These are phyloP conservation scores for Aureobasidium sp. DNA, from an alignment of 2,329 filamentous ascomycete genomes.

Conservation along the genomic window DNA sequence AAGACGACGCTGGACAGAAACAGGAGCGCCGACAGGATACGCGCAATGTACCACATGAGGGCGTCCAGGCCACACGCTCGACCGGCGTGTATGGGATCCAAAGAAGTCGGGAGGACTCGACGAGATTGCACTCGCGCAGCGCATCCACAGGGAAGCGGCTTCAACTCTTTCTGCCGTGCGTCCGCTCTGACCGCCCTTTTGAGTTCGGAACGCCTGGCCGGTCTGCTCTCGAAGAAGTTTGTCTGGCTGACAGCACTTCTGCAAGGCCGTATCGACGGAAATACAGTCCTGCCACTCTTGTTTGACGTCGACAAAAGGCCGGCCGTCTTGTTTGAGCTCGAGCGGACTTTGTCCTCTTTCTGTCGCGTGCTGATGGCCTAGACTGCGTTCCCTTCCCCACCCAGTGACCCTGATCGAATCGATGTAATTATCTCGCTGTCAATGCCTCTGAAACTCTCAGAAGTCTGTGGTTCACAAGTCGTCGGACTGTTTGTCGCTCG, in stretches of 20 bases:
- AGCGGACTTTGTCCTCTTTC: constrained; percentile 5
- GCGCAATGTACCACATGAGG: constrained; percentile 69
- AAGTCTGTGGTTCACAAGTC: not conserved
- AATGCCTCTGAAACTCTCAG: no score
- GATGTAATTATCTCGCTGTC: no score
- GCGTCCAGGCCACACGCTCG: constrained; percentile 13
- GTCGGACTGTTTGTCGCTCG: not conserved
- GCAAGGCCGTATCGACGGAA: not conserved
- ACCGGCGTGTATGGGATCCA: constrained; percentile 12
- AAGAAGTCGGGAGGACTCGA: not conserved
- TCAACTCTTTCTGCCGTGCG: constrained; percentile 8
- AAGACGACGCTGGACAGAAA: constrained; percentile 91
- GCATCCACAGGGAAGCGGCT: constrained; percentile 12
- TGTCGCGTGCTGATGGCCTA: not conserved
- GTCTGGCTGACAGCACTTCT: constrained; percentile 1
- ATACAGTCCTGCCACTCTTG: not conserved
- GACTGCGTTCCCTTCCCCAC: not conserved
- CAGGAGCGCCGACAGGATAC: constrained; percentile 68
- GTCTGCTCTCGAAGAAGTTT: no score
- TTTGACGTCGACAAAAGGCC: not conserved
- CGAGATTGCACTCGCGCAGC: not conserved
- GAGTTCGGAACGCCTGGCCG: no score
- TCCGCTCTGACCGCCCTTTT: constrained; percentile 15
- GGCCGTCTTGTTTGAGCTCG: not conserved
- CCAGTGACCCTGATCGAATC: not conserved